Conservation (phyloP, 805 yeast species). For the Schizosaccharomyces cryophilus region DNA sequence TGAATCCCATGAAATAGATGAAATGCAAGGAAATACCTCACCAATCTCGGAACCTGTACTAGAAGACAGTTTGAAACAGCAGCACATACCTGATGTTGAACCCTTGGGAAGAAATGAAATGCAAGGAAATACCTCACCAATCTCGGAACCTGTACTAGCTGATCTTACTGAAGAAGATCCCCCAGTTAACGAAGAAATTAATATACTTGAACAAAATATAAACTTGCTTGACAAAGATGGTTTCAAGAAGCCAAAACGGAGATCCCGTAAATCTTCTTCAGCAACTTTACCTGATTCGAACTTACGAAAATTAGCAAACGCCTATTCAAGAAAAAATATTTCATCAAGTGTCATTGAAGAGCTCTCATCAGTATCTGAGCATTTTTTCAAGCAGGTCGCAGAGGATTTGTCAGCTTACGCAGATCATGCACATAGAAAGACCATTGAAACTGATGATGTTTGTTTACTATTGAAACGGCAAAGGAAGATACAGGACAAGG, state of each 20-base stretch:
- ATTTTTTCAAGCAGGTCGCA: slow-evolving; percentile 13
- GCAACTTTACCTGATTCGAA: slow-evolving; percentile 5
- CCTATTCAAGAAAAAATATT: neutral
- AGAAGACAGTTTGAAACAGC: too few species aligned
- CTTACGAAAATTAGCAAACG: neutral
- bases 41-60: too few species aligned
- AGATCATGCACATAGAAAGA: slow-evolving; percentile 13
- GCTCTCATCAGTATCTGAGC: slow-evolving; percentile 3
- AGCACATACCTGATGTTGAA: too few species aligned
- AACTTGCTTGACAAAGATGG: neutral
- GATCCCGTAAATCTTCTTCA: neutral
- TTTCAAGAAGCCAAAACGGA: neutral
- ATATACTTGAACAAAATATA: neutral
- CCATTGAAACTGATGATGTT: slow-evolving; percentile 12
- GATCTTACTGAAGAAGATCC: too few species aligned
- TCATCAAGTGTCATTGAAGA: neutral
- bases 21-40: too few species aligned
- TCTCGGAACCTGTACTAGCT: too few species aligned
- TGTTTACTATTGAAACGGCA: slow-evolving; percentile 11
- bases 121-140: too few species aligned
- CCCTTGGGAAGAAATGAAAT: too few species aligned
- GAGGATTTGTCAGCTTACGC: slow-evolving; percentile 15
- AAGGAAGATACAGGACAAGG: neutral
- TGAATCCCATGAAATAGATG: too few species aligned
- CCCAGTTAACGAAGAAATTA: too few species aligned